phyloP scores from a whole-genome alignment of 306 rosid genomes.

The Dryas drummondii region DNA sequence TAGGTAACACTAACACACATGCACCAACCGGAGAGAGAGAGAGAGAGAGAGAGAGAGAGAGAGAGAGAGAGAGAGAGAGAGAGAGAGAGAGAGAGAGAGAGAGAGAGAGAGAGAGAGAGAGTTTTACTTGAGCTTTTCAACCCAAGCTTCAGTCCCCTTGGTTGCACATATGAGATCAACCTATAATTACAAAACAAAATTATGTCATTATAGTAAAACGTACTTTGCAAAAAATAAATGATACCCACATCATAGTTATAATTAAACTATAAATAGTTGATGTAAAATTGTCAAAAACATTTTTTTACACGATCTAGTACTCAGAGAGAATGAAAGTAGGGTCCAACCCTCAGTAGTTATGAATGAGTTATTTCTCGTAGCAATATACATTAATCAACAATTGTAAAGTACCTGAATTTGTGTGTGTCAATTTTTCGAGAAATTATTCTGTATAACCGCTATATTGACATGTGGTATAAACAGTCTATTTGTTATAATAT shows the following conservation, averaged over 20 bases:
- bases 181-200: constrained; percentile 37
- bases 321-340: too few species aligned
- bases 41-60: background rate
- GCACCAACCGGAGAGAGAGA: background rate
- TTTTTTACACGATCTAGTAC: too few species aligned
- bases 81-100: background rate
- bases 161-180: constrained; percentile 87
- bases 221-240: background rate
- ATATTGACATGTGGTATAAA: too few species aligned
- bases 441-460: too few species aligned
- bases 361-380: too few species aligned
- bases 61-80: background rate
- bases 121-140: constrained; percentile 66
- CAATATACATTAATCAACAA: too few species aligned
- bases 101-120: background rate
- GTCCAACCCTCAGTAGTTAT: too few species aligned
- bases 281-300: background rate
- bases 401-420: too few species aligned
- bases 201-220: background rate
- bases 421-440: too few species aligned
- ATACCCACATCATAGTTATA: background rate
- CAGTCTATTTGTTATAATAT: too few species aligned
- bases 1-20: background rate
- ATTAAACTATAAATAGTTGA: background rate
- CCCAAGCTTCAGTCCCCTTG: constrained; percentile 88